Evolutionary conservation across 345 rosid genomes (phyloP), one percentile per base, ranked within the genome.

Genomic region (Acer yangbiense): DNA sequence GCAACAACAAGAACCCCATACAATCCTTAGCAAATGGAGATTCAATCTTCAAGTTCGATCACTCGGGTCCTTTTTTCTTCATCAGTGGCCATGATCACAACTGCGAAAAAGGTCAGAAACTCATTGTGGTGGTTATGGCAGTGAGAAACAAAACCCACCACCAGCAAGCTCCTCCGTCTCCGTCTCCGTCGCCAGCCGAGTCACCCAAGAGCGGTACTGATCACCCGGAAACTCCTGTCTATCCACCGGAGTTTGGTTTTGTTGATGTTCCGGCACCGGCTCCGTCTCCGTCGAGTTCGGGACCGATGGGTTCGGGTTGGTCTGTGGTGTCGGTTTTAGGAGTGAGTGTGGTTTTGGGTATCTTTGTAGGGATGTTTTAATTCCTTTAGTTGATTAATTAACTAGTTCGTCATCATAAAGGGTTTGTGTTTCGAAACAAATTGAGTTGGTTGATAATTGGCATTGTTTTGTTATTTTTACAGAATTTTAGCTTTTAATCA

Each of bases 11-110:
- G 61, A 88, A 73, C 23, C 97, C 98, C 12, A 63, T 88, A 12
- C 73, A 55, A 72, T 78, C 86, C 20, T 76, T 90, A 2, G 80
- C 89, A 3, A 94, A 90, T 4, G 98, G 98, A 1, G 77, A 83
- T 35, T 90, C 98, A 4, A 61, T 68, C 71, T 86, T 92, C 85
- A 80, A 60, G 11, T 80, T 95, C 63, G 87, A 89, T 76, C 91
- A 81, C 2, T 89, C 92, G 17, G 98, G 98, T 60, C 93, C 95
- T 14, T 92, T 90, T 82, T 95, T 83, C 84, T 95, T 95, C 88
- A 90, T 93, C 54, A 86, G 89, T 14, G 98, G 98, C 12, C 79
- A 78, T 39, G 80, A 69, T n/a, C 89, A 90, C 55, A 84, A 83
- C 78, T 95, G 98, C 86, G 83, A 85, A 55, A 88, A 83, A 7